Base-by-base conservation (phyloP, 1,284 basidiomycete genomes). In the Chiua sp. region DNA sequence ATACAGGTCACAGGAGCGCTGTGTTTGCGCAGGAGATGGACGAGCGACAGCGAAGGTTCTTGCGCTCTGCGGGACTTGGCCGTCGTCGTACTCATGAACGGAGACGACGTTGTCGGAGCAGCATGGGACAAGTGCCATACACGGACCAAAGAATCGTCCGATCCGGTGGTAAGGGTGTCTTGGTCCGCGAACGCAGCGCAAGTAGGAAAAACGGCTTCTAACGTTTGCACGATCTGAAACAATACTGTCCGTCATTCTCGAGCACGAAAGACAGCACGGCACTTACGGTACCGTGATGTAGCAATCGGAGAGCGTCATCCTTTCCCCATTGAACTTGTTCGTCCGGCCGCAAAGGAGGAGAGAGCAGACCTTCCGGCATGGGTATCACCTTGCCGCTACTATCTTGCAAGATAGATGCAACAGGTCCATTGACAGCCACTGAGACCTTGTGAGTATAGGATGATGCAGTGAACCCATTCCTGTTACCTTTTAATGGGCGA, bases 141-240 rank as follows among this genome's bases (percentile, higher is more conserved):
- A 2, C 91, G 87, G 30, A 97, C 85, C 26, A 88, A 88, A 59
- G 88, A 87, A 66, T 93, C 90, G 22, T 81, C 82, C 11, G 88
- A 90, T 4, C 93, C 93, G 3, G 93, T 94, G 20, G 93, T 83
- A 10, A 94, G 81, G 54, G 83, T 86, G 42, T 82, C 85, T 18
- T 82, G 78, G 72, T 91, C 91, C 5, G 88, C 90, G 69, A 93
- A 96, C 4, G 81, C 81, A 10, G 91, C 93, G 59, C 93, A 93
- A 2, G 82, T 86, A 55, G n/a, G 89, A 53, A 82, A 86, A 3
- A 87, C 84, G 11, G 86, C 85, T 68, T 96, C 93, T 20, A 92
- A 81, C 5, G 92, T 87, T 76, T 92, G 88, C 0, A 88, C 83
- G 26, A 92, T 75, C 88, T 93, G 69, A 16, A 64, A 65, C 23